These are phyloP conservation scores for Arthrobotrys iridis DNA, from an alignment of 2,329 filamentous ascomycete species.

Conservation along the genomic window DNA sequence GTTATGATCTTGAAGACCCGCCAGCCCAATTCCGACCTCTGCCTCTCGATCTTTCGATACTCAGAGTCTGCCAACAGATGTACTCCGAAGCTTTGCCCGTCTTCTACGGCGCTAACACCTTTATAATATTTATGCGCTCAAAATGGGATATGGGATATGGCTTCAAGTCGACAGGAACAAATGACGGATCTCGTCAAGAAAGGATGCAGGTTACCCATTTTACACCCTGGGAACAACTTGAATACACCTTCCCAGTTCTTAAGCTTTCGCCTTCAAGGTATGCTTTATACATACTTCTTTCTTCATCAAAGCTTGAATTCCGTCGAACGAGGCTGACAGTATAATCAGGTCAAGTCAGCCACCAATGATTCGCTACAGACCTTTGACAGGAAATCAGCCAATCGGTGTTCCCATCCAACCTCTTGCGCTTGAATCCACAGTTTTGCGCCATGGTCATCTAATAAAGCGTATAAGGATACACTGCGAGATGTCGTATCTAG, in stretches of 20 bases:
- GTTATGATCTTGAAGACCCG: too few species aligned
- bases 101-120: constrained; percentile 13
- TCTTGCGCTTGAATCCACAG: not conserved
- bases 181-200: too few species aligned
- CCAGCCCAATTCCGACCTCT: not conserved
- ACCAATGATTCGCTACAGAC: too few species aligned
- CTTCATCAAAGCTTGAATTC: too few species aligned
- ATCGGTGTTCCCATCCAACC: not conserved
- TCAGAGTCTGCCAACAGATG: constrained; percentile 7
- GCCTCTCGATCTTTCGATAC: not conserved
- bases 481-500: not conserved
- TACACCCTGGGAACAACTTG: constrained; percentile 10
- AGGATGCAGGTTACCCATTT: not conserved
- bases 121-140: constrained; percentile 3
- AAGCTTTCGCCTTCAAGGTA: too few species aligned
- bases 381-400: not conserved
- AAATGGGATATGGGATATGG: too few species aligned
- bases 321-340: too few species aligned
- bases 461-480: constrained; percentile 12
- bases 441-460: not conserved
- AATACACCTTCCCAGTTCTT: not conserved
- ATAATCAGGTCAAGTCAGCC: too few species aligned
- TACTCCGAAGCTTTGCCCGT: constrained; percentile 1
- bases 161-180: not conserved
- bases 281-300: too few species aligned